Base-by-base conservation (phyloP, 2,329 filamentous ascomycete genomes). In the Pyrenophora graminea region DNA sequence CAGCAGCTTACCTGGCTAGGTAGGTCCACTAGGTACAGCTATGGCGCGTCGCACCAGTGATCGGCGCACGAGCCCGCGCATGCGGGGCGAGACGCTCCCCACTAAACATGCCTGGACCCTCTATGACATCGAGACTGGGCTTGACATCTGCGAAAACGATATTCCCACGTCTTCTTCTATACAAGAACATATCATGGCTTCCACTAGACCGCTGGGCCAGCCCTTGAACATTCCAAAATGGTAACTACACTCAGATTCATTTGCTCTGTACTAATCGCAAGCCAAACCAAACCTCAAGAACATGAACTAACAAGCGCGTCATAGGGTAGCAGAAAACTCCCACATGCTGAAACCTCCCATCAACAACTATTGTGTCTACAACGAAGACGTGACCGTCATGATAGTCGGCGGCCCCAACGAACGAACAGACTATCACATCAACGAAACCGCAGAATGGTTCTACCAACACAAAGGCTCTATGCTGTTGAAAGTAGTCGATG, bases 371-470 rank as follows among this genome's bases (percentile, higher is more conserved):
- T 97, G 92, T 77, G 90, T 97, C 67, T 96, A 96, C 79, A 89
- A 96, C 71, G 83, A 89, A 48, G 83, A 84, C 67, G 84, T 93
- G 53, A 91, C 88, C 36, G 88, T 94, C 70, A 94, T 94, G 89
- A 91, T 96, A 65, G 92, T 99, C 56, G 94, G 94, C 71, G 94
- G 94, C 10, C 94, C 94, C 67, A 97, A 97, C 75, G 90, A 90
- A 55, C 86, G 94, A 59, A 97, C 92, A 48, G 94, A 97, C 80
- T 99, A 97, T 80, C 94, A 97, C 82, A 93, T 97, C 83, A 97
- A 97, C 81, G 80, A 86, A 66, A 97, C 93, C 0, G 86, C 94
- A 10, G 94, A 97, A 75, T 97, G 92, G 87, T 99, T 97, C 85
- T 97, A 94, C 82, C 93, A 97, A 76, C 86, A 96, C 82, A 86